Conservation (phyloP, 2,329 filamentous ascomycete genomes). For the Pyricularia grisea region DNA sequence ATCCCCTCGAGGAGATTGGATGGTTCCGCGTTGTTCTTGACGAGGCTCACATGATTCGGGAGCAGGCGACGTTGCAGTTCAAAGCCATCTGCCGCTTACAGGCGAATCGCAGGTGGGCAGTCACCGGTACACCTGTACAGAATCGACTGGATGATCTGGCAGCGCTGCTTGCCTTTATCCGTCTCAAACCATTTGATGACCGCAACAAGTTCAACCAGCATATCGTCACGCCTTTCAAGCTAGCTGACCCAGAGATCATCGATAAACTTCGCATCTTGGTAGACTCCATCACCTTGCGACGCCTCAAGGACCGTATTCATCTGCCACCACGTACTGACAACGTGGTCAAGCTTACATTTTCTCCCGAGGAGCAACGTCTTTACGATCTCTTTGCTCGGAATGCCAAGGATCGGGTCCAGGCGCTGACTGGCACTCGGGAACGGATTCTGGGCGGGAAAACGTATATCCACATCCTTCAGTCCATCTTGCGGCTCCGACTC, state of each 20-base stretch:
- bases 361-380: constrained; percentile 60
- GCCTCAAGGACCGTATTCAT: constrained; percentile 84
- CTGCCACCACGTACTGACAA: constrained; percentile 66
- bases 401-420: constrained; percentile 69
- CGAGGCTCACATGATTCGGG: constrained; percentile 90
- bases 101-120: constrained; percentile 81
- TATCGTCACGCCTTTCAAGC: constrained; percentile 80
- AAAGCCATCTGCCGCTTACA: constrained; percentile 74
- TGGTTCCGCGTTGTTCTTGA: constrained; percentile 94
- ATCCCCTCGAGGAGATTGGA: constrained; percentile 67
- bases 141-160: constrained; percentile 88
- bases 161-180: constrained; percentile 76
- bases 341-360: constrained; percentile 67
- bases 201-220: constrained; percentile 64
- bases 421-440: constrained; percentile 56
- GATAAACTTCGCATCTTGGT: constrained; percentile 82
- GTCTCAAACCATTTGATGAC: constrained; percentile 77
- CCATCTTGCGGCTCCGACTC: constrained; percentile 79
- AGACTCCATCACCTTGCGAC: constrained; percentile 86
- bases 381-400: constrained; percentile 81
- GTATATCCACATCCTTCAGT: constrained; percentile 90
- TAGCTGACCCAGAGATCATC: constrained; percentile 73
- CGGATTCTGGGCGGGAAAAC: constrained; percentile 70
- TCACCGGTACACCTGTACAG: constrained; percentile 94
- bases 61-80: constrained; percentile 70